phyloP scores from a whole-genome alignment of 148 eudicot genomes.

The Dianthus caryophyllus region DNA sequence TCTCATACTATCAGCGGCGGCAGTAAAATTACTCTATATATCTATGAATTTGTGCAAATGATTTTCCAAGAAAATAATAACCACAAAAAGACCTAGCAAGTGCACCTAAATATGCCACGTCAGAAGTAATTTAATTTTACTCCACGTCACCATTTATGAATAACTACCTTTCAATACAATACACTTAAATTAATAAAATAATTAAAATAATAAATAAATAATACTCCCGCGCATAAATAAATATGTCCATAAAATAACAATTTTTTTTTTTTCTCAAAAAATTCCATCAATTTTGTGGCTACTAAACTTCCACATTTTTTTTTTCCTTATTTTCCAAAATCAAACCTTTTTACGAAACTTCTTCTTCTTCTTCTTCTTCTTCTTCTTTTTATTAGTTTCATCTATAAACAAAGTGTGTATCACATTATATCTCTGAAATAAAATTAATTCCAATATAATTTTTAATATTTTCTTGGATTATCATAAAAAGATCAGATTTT shows the following conservation, averaged over 20 bases:
- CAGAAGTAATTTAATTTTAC: not conserved
- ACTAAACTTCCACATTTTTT: constrained; percentile 13
- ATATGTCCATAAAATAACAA: not conserved
- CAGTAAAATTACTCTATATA: too few relatives aligned
- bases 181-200: not conserved
- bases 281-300: constrained; percentile 23
- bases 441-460: not conserved
- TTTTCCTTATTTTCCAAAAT: not conserved
- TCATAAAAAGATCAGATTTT: constrained; percentile 15
- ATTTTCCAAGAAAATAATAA: too few relatives aligned
- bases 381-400: too few relatives aligned
- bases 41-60: too few relatives aligned
- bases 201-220: not conserved
- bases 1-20: too few relatives aligned
- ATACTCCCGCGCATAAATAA: not conserved
- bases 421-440: not conserved
- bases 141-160: constrained; percentile 12
- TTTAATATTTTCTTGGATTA: not conserved
- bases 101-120: constrained; percentile 11
- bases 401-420: not conserved
- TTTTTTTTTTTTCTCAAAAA: not conserved
- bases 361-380: not conserved
- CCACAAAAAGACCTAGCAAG: not conserved
- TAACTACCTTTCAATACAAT: not conserved
- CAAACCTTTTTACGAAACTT: not conserved